Evolutionary conservation across 2,329 filamentous ascomycete genomes (phyloP).

Genomic region (Aciculosporium take): DNA sequence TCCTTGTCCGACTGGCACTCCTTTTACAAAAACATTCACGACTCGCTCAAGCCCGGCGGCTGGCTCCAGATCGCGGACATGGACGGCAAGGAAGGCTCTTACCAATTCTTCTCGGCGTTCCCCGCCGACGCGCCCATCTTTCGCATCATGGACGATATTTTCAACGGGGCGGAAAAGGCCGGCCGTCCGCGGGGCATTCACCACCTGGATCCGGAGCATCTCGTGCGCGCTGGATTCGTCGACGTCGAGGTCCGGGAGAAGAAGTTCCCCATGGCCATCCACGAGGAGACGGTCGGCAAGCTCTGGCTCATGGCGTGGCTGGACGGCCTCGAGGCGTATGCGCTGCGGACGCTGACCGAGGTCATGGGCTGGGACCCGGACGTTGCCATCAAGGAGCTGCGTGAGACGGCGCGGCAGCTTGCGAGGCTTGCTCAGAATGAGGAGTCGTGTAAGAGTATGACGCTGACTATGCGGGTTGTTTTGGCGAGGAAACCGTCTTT

Average conservation of each 20-base stretch:
- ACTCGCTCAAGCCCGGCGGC: conserved; percentile 40
- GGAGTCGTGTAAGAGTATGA: conserved; percentile 26
- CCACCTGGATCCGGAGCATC: conserved; percentile 30
- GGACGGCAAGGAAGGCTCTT: conserved; percentile 27
- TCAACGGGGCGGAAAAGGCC: conserved; percentile 27
- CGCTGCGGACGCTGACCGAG: conserved; percentile 36
- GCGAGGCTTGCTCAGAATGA: conserved; percentile 33
- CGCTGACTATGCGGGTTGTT: conserved; percentile 33
- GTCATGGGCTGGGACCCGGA: conserved; percentile 38
- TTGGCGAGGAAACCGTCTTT: conserved; percentile 39
- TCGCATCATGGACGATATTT: conserved; percentile 25
- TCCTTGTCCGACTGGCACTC: conserved; percentile 41
- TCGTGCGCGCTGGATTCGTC: conserved; percentile 36
- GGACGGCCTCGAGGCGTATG: conserved; percentile 34
- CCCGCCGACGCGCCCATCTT: conserved; percentile 31
- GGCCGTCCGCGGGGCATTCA: conserved; percentile 30
- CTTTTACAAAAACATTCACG: conserved; percentile 38
- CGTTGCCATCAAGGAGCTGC: conserved; percentile 31
- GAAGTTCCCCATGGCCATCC: conserved; percentile 32
- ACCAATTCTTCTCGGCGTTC: conserved; percentile 23
- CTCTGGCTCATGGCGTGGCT: conserved; percentile 39
- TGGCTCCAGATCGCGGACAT: conserved; percentile 44
- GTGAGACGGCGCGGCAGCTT: conserved; percentile 32
- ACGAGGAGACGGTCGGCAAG: conserved; percentile 32
- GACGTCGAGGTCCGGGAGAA: conserved; percentile 34